Base-by-base conservation (phyloP, 106 monocot genomes). In the Dendrobium chrysotoxum region DNA sequence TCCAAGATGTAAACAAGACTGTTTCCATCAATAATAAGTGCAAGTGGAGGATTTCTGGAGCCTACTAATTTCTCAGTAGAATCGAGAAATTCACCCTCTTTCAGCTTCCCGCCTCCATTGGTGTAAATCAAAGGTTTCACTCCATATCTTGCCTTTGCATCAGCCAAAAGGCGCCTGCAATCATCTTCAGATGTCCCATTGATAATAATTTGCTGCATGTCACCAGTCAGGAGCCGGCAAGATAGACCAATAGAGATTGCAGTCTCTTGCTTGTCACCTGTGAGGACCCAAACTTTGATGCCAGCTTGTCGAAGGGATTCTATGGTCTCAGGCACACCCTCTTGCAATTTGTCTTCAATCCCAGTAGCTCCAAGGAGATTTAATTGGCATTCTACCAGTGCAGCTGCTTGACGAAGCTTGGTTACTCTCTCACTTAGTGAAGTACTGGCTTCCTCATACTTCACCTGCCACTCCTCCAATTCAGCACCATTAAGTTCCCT, bases 261-360 rank as follows among this genome's bases (percentile, higher is more conserved):
- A 76, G 97, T 98, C 83, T 98, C 97, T 83, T 98, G 97, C 78
- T 98, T 98, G 87, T 98, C 97, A 75, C 97, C 97, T 15, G 97
- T 98, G 30, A 98, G 89, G 79, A 98, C 92, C 97, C 97, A 98
- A 67, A 98, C 92, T 79, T 98, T 98, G 31, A 98, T 98, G 75
- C 97, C 97, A 72, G 97, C 97, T 87, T 98, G 97, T 35, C 94
- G 76, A 75, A 98, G 88, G 50, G 94, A 91, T 83, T 98, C 97
- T 86, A 98, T 98, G 44, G 97, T 85, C 81, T 98, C 97, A 85
- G 97, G 97, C 47, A 98, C 97, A 72, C 94, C 97, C 53, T 98
- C 97, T 81, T 98, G 97, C 79, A 98, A 86, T 84, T 98, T 98
- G 80, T 98, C 97, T 84, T 98, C 97, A 72, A 98, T 91, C 40